Percentiles rank a stretch among this genome's conserved stretches.
phyloP scores from a whole-genome alignment of 495 filamentous ascomycete species.

The Alectoria sarmentosa region DNA sequence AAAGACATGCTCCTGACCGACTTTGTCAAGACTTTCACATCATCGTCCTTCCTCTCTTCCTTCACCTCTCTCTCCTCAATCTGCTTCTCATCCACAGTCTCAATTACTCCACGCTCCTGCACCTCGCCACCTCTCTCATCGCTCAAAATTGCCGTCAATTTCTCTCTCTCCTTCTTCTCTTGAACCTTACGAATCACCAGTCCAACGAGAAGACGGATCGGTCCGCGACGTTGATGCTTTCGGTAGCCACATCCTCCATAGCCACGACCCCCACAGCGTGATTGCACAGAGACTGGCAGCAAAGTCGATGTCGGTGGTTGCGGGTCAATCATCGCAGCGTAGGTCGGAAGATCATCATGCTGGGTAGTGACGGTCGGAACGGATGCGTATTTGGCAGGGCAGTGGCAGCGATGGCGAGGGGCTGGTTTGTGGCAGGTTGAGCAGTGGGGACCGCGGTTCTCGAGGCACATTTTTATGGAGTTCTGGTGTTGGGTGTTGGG shows the following conservation, averaged over 20 bases:
- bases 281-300: neutral
- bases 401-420: neutral
- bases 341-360: neutral
- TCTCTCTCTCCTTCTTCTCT: neutral
- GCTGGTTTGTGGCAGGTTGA: neutral
- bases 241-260: neutral
- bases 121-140: neutral
- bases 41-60: neutral
- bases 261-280: neutral
- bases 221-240: neutral
- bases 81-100: neutral
- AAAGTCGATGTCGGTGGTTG: neutral
- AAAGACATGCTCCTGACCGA: neutral
- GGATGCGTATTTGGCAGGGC: constrained; percentile 4
- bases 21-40: neutral
- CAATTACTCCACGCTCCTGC: neutral
- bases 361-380: neutral
- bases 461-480: neutral
- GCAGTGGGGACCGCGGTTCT: neutral
- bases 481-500: neutral
- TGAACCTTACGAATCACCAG: neutral
- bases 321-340: neutral
- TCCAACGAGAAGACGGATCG: neutral
- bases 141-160: neutral
- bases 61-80: neutral